Evolutionary conservation across 75 land plant genomes (phyloP).

Genomic region (Ceratopteris richardii): DNA sequence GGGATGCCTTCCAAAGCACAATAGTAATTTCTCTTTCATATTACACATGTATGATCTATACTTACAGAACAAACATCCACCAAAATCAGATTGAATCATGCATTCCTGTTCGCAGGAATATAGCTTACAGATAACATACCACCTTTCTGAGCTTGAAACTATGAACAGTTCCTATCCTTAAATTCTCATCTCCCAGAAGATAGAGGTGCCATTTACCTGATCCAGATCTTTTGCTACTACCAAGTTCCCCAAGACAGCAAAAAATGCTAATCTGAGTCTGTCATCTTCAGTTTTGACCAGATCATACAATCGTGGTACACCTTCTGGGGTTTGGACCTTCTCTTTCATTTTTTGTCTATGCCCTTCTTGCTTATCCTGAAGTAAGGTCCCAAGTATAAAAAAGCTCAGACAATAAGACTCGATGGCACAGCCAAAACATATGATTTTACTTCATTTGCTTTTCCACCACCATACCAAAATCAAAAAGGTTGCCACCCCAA

Average conservation of each 20-base stretch:
- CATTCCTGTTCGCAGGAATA: too few species aligned
- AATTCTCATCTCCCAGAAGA: too few species aligned
- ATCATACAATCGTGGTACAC: constrained; percentile 96
- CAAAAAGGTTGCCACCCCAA: constrained; percentile 95
- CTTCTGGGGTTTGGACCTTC: constrained; percentile 74
- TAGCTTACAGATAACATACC: too few species aligned
- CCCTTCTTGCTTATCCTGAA: constrained; percentile 78
- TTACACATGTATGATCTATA: too few species aligned
- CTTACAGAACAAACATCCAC: too few species aligned
- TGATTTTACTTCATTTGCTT: neutral
- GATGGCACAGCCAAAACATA: neutral
- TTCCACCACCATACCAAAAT: constrained; percentile 41
- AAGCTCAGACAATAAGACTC: neutral
- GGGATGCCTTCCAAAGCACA: too few species aligned
- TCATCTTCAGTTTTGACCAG: constrained; percentile 70
- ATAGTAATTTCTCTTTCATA: too few species aligned
- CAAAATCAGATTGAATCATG: too few species aligned
- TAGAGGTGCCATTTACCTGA: constrained; percentile 68
- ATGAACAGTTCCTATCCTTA: too few species aligned
- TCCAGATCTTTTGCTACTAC: constrained; percentile 84
- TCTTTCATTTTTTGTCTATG: constrained; percentile 44
- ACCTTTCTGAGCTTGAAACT: too few species aligned
- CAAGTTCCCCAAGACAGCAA: constrained; percentile 65
- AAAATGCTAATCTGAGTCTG: constrained; percentile 76
- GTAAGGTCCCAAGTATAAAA: neutral